Evolutionary conservation across 2,329 filamentous ascomycete species (phyloP), one percentile per base, ranked within the genome.

Genomic region (Paecilomyces dactylethromorphus): DNA sequence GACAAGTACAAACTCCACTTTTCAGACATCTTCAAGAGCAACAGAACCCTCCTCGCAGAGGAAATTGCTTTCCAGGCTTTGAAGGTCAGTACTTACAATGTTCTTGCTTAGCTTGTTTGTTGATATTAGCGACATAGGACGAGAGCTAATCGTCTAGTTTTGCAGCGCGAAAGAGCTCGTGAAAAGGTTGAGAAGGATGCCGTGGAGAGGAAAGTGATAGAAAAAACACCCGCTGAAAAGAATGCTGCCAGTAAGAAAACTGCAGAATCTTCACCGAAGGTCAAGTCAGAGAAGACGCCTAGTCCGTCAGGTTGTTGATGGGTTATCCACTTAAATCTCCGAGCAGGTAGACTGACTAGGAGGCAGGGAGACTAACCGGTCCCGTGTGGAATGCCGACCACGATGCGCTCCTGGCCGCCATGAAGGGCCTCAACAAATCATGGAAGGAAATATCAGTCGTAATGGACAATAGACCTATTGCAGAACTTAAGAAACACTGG

Each of bases 401-500:
- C 29, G 65, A 69, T 32, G 54, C 39, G 10, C 59, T 60, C 13
- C 63, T 69, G 8, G 26, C 54, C 15, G 60, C 63, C 31, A 55
- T 71, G 52, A 67, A 65, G 35, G 32, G 52, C 15, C 62, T 62
- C 24, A 59, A 64, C 33, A 56, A 59, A 7, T 52, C 65, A 18
- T 70, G 69, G 69, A 64, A 62, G 52, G 54, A 45, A 7, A 69
- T 70, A 21, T 64, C 67, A 49, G 55, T 55, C 5, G 58, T 62
- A 13, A 63, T 71, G 61, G 63, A 60, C 7, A 49, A 58, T 21
- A 65, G 62, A 49, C 65, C 66, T 3, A 58, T 66, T n/a, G 57
- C 60, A n/a, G 63, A 66, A 10, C 56, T 69, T 21, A 68, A 68
- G 57, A 55, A 59, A 50, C 68, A 65, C 8, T 71, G 67, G 66